phyloP scores from a whole-genome alignment of 2,329 filamentous ascomycete genomes.

The Talaromyces verruculosus region DNA sequence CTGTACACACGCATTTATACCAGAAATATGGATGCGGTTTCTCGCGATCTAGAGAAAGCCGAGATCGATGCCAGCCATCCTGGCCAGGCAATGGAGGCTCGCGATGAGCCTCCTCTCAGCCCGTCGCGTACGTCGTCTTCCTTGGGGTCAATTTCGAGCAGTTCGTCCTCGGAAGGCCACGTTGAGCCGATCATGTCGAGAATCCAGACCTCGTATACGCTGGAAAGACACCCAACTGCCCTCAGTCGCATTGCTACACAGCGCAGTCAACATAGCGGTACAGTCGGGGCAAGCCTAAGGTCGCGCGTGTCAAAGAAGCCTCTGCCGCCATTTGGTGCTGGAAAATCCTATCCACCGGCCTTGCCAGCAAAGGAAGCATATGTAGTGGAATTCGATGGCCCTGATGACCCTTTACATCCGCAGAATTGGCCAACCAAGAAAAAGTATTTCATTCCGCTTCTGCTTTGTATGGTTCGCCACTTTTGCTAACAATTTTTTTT shows the following conservation, averaged over 20 bases:
- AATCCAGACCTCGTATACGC: slow-evolving; percentile 36
- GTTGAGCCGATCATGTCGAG: slow-evolving; percentile 31
- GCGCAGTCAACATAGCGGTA: slow-evolving; percentile 43
- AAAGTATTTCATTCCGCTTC: slow-evolving; percentile 58
- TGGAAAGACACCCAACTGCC: slow-evolving; percentile 41
- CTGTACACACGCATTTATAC: not conserved
- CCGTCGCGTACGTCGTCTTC: slow-evolving; percentile 26
- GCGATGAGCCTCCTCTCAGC: slow-evolving; percentile 20
- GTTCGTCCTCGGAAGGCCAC: slow-evolving; percentile 27
- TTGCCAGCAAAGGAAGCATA: slow-evolving; percentile 60
- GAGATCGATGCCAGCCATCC: slow-evolving; percentile 31
- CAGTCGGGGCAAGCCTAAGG: slow-evolving; percentile 40
- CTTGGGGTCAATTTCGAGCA: slow-evolving; percentile 28
- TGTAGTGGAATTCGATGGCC: slow-evolving; percentile 74
- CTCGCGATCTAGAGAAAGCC: slow-evolving; percentile 40
- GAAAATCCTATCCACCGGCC: slow-evolving; percentile 57
- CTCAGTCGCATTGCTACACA: slow-evolving; percentile 44
- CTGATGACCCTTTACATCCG: slow-evolving; percentile 77
- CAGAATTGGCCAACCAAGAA: slow-evolving; percentile 82
- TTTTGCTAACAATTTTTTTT: slow-evolving; percentile 13
- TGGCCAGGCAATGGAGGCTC: slow-evolving; percentile 24
- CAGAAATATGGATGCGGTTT: slow-evolving; percentile 37
- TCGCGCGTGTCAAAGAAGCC: slow-evolving; percentile 34
- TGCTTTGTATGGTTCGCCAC: slow-evolving; percentile 9
- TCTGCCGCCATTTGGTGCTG: slow-evolving; percentile 50